Evolutionary conservation across 257 asterid species (phyloP), one percentile per base, ranked within the genome.

Genomic region (Plantago elongata): DNA sequence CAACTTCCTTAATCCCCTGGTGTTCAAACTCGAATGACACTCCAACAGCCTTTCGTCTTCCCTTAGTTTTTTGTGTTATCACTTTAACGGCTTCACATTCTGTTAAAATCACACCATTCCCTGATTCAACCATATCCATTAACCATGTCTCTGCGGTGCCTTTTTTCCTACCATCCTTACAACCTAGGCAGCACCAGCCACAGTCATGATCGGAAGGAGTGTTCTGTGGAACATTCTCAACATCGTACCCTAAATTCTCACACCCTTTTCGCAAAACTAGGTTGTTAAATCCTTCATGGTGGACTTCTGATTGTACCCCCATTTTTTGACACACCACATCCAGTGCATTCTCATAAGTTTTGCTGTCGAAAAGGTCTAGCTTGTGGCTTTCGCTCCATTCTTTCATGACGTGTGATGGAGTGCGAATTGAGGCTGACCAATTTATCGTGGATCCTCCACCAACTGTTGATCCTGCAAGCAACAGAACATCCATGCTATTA

Each of bases 371-470:
- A 7, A 88, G 22, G 13, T 82, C 76, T 4, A 88, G 69, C 5
- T 63, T 62, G 37, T 78, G 34, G 0, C 38, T 40, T 47, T 79
- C 79, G 9, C 85, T 78, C 95, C 96, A 91, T n/a, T 91, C 96
- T 47, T 68, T 79, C 1, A 64, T 60, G 0, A 91, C 95, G 40
- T 91, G 92, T 0, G 63, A 68, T 2, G 95, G 98, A 0, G 98
- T 91, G 37, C 71, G 62, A 47, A 91, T 75, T 0, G 98, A 85
- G 30, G 96, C 95, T 0, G 95, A 81, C 98, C 98, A 91, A 49
- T 91, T 91, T 13, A 91, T 51, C 3, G 94, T 69, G 0, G 98
- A 88, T 50, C 98, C 98, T 0, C 98, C 98, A 0, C 96, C 98
- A 2, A 91, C 90, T 0, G 96, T 91, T 0, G 98, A 81, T 29